A percentile compares a stretch with the other conserved stretches of the same genome.
Evolutionary conservation across 495 filamentous ascomycete genomes (phyloP).

Genomic region (Ramalina peruviana): DNA sequence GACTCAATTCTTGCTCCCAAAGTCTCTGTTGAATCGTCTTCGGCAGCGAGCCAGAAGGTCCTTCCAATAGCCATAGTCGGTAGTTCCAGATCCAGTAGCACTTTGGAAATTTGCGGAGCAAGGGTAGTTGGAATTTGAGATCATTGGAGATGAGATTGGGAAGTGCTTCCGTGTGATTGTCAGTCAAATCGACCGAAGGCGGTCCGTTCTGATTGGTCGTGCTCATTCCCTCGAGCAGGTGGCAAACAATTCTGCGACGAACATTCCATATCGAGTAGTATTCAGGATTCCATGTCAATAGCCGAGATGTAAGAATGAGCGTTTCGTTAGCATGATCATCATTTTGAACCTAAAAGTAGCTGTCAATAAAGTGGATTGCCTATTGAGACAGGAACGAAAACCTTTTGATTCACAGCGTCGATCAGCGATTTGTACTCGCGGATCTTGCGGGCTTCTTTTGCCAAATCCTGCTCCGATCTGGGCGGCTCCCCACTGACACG

Average conservation of each 20-base stretch:
- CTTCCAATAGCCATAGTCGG: slow-evolving; percentile 71
- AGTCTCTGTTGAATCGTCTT: slow-evolving; percentile 38
- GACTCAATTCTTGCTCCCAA: slow-evolving; percentile 70
- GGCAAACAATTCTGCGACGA: slow-evolving; percentile 52
- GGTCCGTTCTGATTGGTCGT: slow-evolving; percentile 10
- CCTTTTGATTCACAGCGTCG: slow-evolving; percentile 45
- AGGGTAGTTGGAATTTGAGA: slow-evolving; percentile 64
- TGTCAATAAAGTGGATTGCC: neutral
- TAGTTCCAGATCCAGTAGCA: slow-evolving; percentile 99
- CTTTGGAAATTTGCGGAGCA: slow-evolving; percentile 78
- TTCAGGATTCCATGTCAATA: slow-evolving; percentile 82
- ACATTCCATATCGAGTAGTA: slow-evolving; percentile 99
- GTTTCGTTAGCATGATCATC: slow-evolving; percentile 49
- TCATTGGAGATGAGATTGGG: slow-evolving; percentile 49
- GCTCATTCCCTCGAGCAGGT: slow-evolving; percentile 22
- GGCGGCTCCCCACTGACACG: slow-evolving; percentile 42
- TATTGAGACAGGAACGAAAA: slow-evolving; percentile 14
- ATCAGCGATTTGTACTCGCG: slow-evolving; percentile 61
- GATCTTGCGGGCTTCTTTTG: slow-evolving; percentile 65
- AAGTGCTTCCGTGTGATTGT: slow-evolving; percentile 35
- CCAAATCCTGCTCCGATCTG: slow-evolving; percentile 51
- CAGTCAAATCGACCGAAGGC: slow-evolving; percentile 8
- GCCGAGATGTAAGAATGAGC: slow-evolving; percentile 60
- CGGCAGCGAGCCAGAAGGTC: slow-evolving; percentile 50
- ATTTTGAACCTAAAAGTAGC: slow-evolving; percentile 31